Evolutionary conservation across 257 asterid genomes (phyloP).

Genomic region (Primulina huaijiensis): DNA sequence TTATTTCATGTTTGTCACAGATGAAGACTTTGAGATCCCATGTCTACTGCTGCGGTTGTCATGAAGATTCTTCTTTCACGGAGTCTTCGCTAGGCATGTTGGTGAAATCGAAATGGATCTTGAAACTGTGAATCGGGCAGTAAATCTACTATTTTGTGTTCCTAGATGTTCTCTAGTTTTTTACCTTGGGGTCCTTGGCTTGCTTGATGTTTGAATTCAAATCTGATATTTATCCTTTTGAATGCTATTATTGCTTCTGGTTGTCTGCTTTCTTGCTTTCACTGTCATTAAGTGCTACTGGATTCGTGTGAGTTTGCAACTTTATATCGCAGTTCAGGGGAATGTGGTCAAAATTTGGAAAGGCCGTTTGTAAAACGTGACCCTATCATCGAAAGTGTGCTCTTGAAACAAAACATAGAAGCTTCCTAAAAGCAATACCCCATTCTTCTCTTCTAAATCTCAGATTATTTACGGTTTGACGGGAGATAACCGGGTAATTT

Average conservation of each 20-base stretch:
- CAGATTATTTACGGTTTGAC: constrained; percentile 32
- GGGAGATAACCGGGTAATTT: constrained; percentile 51
- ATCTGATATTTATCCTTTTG: constrained; percentile 44
- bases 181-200: constrained; percentile 43
- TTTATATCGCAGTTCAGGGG: constrained; percentile 38
- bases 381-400: constrained; percentile 34
- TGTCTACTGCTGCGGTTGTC: constrained; percentile 32
- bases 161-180: constrained; percentile 51
- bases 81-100: constrained; percentile 32
- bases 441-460: constrained; percentile 35
- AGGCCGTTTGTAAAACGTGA: constrained; percentile 27
- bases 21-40: constrained; percentile 38
- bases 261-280: constrained; percentile 53
- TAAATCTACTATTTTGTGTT: constrained; percentile 52
- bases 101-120: constrained; percentile 36
- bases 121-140: constrained; percentile 48
- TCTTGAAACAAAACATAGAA: constrained; percentile 36
- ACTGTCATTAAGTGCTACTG: constrained; percentile 45
- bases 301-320: constrained; percentile 43
- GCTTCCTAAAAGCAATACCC: constrained; percentile 37
- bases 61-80: constrained; percentile 22
- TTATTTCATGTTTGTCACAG: constrained; percentile 30
- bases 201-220: constrained; percentile 43
- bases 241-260: constrained; percentile 66
- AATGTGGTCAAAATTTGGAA: constrained; percentile 29